Conservation (phyloP, 352 stramenopile species). For the Phytophthora uliginosa region DNA sequence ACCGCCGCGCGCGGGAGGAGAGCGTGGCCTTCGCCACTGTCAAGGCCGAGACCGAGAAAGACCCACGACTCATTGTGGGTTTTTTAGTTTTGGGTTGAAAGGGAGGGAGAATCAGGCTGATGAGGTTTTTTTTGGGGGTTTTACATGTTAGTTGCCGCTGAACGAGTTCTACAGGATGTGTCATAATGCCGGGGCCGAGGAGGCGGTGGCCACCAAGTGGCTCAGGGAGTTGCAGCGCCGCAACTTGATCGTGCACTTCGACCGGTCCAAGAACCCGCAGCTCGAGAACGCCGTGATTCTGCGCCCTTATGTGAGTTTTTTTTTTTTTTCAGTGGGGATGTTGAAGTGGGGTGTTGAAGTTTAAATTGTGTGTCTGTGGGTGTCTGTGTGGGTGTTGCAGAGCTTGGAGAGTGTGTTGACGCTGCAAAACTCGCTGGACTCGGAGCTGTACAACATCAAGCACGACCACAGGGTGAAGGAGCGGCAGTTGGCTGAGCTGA, state of each 20-base stretch:
- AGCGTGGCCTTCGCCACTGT: conserved; percentile 74
- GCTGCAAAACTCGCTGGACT: conserved; percentile 80
- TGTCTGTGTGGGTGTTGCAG: conserved; percentile 29
- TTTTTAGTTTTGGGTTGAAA: neutral
- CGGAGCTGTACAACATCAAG: conserved; percentile 81
- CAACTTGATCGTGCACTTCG: conserved; percentile 82
- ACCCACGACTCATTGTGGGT: conserved; percentile 54
- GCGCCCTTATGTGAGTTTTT: conserved; percentile 63
- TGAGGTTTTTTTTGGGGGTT: neutral
- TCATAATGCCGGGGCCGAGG: conserved; percentile 71
- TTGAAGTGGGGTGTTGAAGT: conserved; percentile 1
- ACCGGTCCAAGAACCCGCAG: conserved; percentile 71
- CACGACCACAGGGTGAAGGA: conserved; percentile 71
- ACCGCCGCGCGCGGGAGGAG: conserved; percentile 43
- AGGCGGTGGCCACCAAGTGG: conserved; percentile 82
- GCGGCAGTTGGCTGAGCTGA: conserved; percentile 51
- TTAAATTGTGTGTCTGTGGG: neutral
- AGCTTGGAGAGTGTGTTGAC: conserved; percentile 78
- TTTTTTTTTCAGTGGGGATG: neutral
- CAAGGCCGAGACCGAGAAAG: conserved; percentile 70
- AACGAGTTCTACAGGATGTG: conserved; percentile 82
- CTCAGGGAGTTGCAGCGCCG: conserved; percentile 78
- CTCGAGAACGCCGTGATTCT: conserved; percentile 79
- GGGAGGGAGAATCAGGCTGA: conserved; percentile 5
- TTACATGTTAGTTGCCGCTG: conserved; percentile 60